Evolutionary conservation across 495 filamentous ascomycete species (phyloP), one percentile per base, ranked within the genome.

Genomic region (Poronia punctata): DNA sequence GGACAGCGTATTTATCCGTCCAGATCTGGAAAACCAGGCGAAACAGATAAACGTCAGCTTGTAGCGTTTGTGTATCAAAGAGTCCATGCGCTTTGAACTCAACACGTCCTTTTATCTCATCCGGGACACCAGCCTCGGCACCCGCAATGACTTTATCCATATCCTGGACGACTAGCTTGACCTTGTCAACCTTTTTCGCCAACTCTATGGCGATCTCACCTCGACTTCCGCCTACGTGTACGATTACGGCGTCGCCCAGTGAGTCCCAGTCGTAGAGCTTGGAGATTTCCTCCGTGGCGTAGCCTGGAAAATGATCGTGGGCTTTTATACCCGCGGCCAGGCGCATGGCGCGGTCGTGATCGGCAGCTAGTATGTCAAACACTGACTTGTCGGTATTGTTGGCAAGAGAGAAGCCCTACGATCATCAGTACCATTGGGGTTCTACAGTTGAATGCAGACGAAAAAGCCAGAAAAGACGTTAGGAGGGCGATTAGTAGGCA

Each of bases 11-110:
- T 24, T 57, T 49, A 25, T 68, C 58, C 5, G 54, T 31, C 59
- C 67, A 68, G 41, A 72, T 62, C 40, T 75, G 73, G 12, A 79
- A 41, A 24, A 76, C 60, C 45, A 59, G 51, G 4, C 73, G 67
- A 15, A 76, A 55, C 26, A 78, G 56, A 48, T 76, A 79, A 7
- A 69, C 61, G 35, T 76, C 69, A 5, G 74, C 74, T 11, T 46
- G 49, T 19, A 71, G 43, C 0, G 71, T 58, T 46, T 78, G 70
- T 6, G 49, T 33, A 10, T 56, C 35, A 46, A 75, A 67, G 45
- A 78, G 68, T 35, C 70, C 62, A 31, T 75, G 62, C 7, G 53
- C 51, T 40, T 45, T 42, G 50, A 68, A 77, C 7, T 35, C 3
- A 16, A 57, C 36, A n/a, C 53, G 46, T 3, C 21, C 40, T 39